phyloP scores from a whole-genome alignment of 768 basidiomycete species.

The Podaxis sp. region DNA sequence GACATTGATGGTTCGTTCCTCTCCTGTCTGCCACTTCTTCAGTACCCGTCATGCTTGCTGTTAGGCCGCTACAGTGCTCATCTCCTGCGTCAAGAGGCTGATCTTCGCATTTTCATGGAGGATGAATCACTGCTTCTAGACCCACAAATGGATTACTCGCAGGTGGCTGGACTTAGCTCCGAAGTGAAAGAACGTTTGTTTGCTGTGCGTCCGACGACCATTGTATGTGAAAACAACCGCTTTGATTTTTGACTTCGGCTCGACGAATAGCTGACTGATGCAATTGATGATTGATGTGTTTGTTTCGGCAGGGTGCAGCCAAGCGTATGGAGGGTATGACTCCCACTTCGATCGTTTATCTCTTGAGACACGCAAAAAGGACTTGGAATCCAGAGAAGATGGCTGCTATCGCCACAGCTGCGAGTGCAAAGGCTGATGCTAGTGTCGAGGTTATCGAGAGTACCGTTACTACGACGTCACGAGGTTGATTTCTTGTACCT shows the following conservation, averaged over 20 bases:
- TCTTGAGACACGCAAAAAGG: constrained; percentile 65
- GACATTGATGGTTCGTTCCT: constrained; percentile 75
- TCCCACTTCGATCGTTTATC: constrained; percentile 65
- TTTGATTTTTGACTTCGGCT: too few relatives aligned
- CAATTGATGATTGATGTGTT: not conserved
- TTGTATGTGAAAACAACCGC: constrained; percentile 44
- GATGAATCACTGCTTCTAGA: constrained; percentile 76
- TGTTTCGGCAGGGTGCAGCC: constrained; percentile 68
- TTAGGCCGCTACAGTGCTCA: constrained; percentile 66
- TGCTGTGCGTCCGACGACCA: constrained; percentile 61
- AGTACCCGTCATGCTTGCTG: too few relatives aligned
- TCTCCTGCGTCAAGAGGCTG: constrained; percentile 70
- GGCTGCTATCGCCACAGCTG: not conserved
- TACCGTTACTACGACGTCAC: not conserved
- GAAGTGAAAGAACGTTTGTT: constrained; percentile 72
- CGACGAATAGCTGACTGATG: not conserved
- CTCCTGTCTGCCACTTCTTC: too few relatives aligned
- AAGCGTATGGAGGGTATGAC: constrained; percentile 96
- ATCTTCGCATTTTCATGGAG: constrained; percentile 69
- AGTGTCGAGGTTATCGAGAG: not conserved
- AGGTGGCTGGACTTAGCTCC: constrained; percentile 66
- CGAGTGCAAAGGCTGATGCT: not conserved
- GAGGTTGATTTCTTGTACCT: not conserved
- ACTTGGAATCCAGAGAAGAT: constrained; percentile 26
- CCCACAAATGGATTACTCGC: constrained; percentile 66